Evolutionary conservation across 495 filamentous ascomycete species (phyloP).

Genomic region (Lasiosphaeria miniovina): DNA sequence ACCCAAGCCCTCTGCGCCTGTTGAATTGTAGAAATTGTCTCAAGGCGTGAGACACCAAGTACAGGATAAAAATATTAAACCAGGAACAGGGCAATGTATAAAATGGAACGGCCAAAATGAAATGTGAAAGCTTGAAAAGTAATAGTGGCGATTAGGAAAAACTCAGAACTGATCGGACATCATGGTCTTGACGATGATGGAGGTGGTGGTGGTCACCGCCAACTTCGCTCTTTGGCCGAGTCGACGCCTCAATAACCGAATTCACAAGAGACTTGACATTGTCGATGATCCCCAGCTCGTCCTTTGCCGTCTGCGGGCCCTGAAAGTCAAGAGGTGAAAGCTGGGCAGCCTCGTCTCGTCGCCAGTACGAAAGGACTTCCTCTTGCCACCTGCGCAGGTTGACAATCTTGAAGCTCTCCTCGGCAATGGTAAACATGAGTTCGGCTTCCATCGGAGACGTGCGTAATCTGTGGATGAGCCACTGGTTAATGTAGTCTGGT

Average conservation of each 20-base stretch:
- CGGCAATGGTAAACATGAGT: constrained; percentile 38
- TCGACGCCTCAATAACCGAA: constrained; percentile 13
- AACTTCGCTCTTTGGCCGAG: constrained; percentile 12
- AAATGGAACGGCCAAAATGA: too few relatives aligned
- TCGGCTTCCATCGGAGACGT: constrained; percentile 43
- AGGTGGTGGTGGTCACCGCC: neutral
- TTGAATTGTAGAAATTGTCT: too few relatives aligned
- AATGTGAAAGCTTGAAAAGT: too few relatives aligned
- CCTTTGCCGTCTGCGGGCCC: constrained; percentile 20
- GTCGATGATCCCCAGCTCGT: constrained; percentile 17
- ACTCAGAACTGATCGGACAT: neutral
- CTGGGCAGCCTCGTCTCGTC: constrained; percentile 35
- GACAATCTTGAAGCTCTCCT: constrained; percentile 31
- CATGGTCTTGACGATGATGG: neutral
- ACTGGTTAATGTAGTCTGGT: constrained; percentile 44
- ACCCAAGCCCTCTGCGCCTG: too few relatives aligned
- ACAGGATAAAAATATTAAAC: neutral
- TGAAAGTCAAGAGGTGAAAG: constrained; percentile 20
- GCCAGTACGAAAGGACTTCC: constrained; percentile 45
- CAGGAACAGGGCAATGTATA: too few relatives aligned
- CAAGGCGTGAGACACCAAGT: too few relatives aligned
- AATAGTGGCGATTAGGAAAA: constrained; percentile 1
- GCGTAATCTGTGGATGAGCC: constrained; percentile 46
- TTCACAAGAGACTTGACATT: constrained; percentile 12
- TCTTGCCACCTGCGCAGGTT: constrained; percentile 45